These are phyloP conservation scores for Aspergillus saccharolyticus DNA, from an alignment of 495 filamentous ascomycete species.

Conservation along the genomic window DNA sequence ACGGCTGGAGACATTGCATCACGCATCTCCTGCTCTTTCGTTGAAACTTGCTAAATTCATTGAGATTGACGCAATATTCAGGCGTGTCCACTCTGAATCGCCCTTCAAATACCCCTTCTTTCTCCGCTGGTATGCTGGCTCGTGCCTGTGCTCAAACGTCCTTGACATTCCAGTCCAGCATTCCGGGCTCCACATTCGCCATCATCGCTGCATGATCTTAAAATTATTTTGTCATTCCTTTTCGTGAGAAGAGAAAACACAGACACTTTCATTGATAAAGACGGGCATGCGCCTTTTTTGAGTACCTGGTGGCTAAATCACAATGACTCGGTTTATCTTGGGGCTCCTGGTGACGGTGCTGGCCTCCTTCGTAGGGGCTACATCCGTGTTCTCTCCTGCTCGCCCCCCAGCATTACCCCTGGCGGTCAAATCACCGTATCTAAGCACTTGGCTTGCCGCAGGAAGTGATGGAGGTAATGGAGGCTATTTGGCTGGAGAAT, in stretches of 20 bases:
- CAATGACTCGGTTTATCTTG: slow-evolving; percentile 27
- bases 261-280: background rate
- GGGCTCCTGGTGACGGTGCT: slow-evolving; percentile 23
- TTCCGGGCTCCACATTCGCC: slow-evolving; percentile 19
- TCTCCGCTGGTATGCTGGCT: slow-evolving; percentile 17
- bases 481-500: slow-evolving; percentile 54
- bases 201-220: slow-evolving; percentile 5
- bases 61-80: slow-evolving; percentile 1
- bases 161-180: slow-evolving; percentile 33
- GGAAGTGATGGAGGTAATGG: slow-evolving; percentile 52
- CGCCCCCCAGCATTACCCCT: slow-evolving; percentile 53
- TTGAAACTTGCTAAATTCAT: slow-evolving; percentile 14
- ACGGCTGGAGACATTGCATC: slow-evolving; percentile 9
- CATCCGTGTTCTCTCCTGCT: slow-evolving; percentile 49
- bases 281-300: slow-evolving; percentile 22
- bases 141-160: slow-evolving; percentile 28
- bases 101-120: slow-evolving; percentile 11
- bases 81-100: background rate
- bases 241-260: slow-evolving; percentile 3
- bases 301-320: slow-evolving; percentile 14
- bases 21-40: slow-evolving; percentile 6
- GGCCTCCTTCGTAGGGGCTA: slow-evolving; percentile 24
- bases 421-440: slow-evolving; percentile 54
- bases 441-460: slow-evolving; percentile 51
- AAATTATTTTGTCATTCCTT: slow-evolving; percentile 12